Percentiles rank a stretch among this genome's conserved stretches.
phyloP scores from a whole-genome alignment of 2,329 filamentous ascomycete genomes.

The Aureobasidium vineae region DNA sequence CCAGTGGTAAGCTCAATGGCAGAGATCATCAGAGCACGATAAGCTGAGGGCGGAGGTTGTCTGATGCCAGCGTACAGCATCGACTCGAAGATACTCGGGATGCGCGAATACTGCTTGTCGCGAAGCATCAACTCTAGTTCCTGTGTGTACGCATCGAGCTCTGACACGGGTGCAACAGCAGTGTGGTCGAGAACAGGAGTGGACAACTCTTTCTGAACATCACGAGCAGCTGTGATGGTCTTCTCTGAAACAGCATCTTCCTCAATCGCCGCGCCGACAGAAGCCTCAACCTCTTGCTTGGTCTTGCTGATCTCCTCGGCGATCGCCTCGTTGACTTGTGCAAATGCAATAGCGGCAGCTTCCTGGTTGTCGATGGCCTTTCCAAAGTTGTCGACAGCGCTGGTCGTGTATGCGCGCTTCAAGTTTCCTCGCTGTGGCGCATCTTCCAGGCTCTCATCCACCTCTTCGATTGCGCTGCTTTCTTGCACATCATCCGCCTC shows the following conservation, averaged over 20 bases:
- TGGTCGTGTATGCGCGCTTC: constrained; percentile 54
- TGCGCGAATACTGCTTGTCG: constrained; percentile 74
- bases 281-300: constrained; percentile 50
- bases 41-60: constrained; percentile 78
- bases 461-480: constrained; percentile 41
- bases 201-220: neutral
- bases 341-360: constrained; percentile 59
- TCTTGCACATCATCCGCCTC: constrained; percentile 38
- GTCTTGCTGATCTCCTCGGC: constrained; percentile 70
- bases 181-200: neutral
- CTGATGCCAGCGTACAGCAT: constrained; percentile 80
- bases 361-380: constrained; percentile 51
- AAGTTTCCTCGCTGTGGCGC: constrained; percentile 37
- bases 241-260: constrained; percentile 25
- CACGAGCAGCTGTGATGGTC: neutral
- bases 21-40: constrained; percentile 84
- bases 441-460: constrained; percentile 36
- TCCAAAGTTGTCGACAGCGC: constrained; percentile 60
- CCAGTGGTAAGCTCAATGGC: constrained; percentile 78
- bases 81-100: constrained; percentile 85
- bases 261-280: constrained; percentile 10
- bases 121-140: constrained; percentile 73
- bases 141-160: constrained; percentile 69
- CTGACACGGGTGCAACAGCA: constrained; percentile 42
- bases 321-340: constrained; percentile 81